These are phyloP conservation scores for Glonium stellatum DNA, from an alignment of 495 filamentous ascomycete species.

Conservation along the genomic window DNA sequence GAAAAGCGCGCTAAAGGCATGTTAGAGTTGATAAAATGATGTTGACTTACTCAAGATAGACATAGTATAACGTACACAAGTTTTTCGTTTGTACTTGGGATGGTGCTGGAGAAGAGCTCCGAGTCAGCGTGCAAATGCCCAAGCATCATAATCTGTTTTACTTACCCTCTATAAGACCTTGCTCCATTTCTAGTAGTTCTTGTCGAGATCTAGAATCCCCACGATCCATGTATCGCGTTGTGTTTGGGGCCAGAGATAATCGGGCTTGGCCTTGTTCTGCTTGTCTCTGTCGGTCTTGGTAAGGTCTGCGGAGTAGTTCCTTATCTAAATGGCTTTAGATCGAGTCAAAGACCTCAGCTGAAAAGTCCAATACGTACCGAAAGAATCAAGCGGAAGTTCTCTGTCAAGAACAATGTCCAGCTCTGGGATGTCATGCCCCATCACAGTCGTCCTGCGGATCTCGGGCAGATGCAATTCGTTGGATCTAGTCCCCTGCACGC, in stretches of 20 bases:
- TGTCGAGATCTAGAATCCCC: background rate
- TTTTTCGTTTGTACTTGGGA: no score
- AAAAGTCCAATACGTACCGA: constrained; percentile 36
- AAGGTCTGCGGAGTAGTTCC: constrained; percentile 23
- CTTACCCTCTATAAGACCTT: background rate
- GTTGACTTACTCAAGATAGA: background rate
- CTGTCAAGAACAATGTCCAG: background rate
- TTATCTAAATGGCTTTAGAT: constrained; percentile 24
- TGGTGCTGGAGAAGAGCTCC: background rate
- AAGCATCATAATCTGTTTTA: no score
- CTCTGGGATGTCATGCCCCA: background rate
- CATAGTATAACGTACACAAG: background rate
- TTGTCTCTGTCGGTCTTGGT: constrained; percentile 25
- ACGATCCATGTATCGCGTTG: background rate
- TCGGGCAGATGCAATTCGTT: background rate
- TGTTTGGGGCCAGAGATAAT: constrained; percentile 24
- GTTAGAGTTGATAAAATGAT: background rate
- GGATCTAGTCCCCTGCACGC: background rate
- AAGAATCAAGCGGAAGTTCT: constrained; percentile 37
- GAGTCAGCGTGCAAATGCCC: background rate
- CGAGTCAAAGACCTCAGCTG: background rate
- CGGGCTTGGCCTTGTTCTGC: constrained; percentile 28
- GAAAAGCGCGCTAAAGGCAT: constrained; percentile 10
- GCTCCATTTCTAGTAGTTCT: background rate
- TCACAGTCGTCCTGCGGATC: background rate